Conservation (phyloP, 805 yeast genomes). For the Kuraishia hungarica region DNA sequence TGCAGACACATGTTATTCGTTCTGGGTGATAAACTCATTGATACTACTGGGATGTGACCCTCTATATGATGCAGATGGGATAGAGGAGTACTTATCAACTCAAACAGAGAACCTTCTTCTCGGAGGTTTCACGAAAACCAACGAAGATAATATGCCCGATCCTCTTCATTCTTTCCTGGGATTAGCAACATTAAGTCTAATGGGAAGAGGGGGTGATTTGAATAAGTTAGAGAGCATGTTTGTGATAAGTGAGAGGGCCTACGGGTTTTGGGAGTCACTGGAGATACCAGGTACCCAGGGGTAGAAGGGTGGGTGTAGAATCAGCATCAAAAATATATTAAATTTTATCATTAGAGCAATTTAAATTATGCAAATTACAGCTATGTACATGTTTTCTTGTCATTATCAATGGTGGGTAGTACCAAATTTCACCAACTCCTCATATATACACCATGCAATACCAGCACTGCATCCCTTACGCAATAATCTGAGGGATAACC, state of each 20-base stretch:
- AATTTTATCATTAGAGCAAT: neutral
- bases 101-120: slow-evolving; percentile 51
- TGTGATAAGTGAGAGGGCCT: slow-evolving; percentile 15
- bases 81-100: slow-evolving; percentile 35
- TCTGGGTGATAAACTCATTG: slow-evolving; percentile 70
- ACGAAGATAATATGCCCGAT: slow-evolving; percentile 49
- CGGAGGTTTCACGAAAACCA: slow-evolving; percentile 76
- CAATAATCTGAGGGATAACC: slow-evolving; percentile 69
- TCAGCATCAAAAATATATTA: neutral
- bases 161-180: slow-evolving; percentile 63
- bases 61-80: slow-evolving; percentile 27
- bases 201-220: slow-evolving; percentile 11
- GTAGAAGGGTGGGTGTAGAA: no score
- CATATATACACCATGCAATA: slow-evolving; percentile 95
- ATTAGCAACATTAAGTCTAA: slow-evolving; percentile 40
- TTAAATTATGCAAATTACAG: neutral
- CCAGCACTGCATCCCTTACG: slow-evolving; percentile 91
- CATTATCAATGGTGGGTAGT: neutral
- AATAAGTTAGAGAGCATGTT: slow-evolving; percentile 11
- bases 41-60: slow-evolving; percentile 24
- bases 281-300: neutral
- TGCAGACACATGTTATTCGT: slow-evolving; percentile 82
- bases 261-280: neutral
- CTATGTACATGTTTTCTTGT: neutral
- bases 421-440: slow-evolving; percentile 56